A percentile compares a stretch with the other conserved stretches of the same genome.
Conservation (phyloP, 345 rosid species). For the Kandelia obovata region DNA sequence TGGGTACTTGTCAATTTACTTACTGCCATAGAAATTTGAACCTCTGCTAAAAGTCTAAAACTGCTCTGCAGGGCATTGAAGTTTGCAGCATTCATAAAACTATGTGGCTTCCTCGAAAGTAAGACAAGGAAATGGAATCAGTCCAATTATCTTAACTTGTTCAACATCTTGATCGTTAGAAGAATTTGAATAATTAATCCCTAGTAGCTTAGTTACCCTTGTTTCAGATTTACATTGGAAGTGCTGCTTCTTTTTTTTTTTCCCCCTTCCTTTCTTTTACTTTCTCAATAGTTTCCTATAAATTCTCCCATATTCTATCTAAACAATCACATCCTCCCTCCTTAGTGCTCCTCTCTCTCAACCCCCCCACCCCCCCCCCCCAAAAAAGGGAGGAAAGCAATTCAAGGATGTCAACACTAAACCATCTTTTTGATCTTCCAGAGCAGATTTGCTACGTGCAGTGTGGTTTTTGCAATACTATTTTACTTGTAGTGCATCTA, state of each 20-base stretch:
- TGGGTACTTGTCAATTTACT: slow-evolving; percentile 40
- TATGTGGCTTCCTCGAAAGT: neutral
- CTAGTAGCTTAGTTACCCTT: no score
- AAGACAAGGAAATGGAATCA: neutral
- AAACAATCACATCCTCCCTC: slow-evolving; percentile 19
- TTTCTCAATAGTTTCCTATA: slow-evolving; percentile 17
- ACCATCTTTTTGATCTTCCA: slow-evolving; percentile 66
- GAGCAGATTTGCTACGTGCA: slow-evolving; percentile 97
- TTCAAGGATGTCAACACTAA: slow-evolving; percentile 48
- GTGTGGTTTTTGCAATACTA: slow-evolving; percentile 90
- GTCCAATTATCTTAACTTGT: neutral
- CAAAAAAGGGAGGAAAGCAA: neutral
- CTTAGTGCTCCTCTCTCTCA: slow-evolving; percentile 7
- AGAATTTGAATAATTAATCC: neutral
- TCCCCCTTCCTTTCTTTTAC: neutral
- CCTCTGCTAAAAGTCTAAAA: slow-evolving; percentile 19
- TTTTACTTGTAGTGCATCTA: slow-evolving; percentile 57
- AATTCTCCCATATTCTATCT: slow-evolving; percentile 7
- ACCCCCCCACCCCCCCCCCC: neutral
- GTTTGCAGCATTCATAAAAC: slow-evolving; percentile 1
- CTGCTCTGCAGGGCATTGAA: neutral
- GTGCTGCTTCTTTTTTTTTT: no score
- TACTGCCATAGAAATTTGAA: slow-evolving; percentile 34
- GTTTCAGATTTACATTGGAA: no score
- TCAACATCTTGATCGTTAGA: neutral